Conservation (phyloP, 169 alveolate species). For the Perkinsus chesapeaki region DNA sequence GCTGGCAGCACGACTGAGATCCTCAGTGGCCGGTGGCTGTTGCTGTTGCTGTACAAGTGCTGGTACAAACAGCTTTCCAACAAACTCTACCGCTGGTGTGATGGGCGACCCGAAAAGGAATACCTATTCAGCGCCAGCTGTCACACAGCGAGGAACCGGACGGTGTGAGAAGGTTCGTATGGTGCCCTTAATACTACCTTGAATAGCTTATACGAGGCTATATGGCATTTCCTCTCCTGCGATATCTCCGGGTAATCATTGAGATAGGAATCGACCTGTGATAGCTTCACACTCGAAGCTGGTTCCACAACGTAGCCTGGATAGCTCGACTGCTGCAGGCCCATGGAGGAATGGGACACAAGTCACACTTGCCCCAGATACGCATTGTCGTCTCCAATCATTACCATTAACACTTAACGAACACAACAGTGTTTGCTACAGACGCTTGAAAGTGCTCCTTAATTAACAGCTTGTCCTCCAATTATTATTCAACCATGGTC, state of each 20-base stretch:
- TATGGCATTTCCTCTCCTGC: background rate
- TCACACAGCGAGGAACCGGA: background rate
- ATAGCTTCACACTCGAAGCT: background rate
- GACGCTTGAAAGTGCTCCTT: background rate
- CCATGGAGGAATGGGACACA: no score
- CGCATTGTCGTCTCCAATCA: no score
- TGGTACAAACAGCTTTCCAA: background rate
- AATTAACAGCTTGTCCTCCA: background rate
- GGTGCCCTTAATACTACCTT: background rate
- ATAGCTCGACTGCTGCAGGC: background rate
- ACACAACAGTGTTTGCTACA: background rate
- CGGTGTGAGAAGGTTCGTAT: no score
- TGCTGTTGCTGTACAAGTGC: background rate
- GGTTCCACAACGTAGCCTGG: background rate
- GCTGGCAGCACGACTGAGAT: background rate
- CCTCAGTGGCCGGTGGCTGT: background rate
- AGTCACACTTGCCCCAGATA: no score
- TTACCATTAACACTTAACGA: background rate
- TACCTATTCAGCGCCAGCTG: background rate
- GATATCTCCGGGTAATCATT: background rate
- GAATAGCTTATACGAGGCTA: background rate
- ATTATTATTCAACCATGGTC: background rate
- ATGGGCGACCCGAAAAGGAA: background rate
- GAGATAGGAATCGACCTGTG: background rate
- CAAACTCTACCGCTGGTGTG: background rate